These are phyloP conservation scores for Candida glaebosa DNA, from an alignment of 805 yeast genomes.

Conservation along the genomic window DNA sequence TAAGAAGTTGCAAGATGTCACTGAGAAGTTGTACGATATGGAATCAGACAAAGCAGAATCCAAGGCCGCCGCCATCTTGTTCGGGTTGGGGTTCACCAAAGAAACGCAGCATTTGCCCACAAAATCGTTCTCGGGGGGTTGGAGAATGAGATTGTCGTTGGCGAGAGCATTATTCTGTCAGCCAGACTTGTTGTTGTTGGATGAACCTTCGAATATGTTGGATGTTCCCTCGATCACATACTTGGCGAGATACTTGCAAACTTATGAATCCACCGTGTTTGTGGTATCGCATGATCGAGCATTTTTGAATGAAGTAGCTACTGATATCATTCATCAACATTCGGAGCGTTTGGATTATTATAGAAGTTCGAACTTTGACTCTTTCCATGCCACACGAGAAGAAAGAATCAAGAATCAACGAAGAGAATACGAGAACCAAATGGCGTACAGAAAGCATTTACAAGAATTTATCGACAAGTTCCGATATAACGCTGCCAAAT, in stretches of 20 bases:
- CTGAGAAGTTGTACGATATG: slow-evolving; percentile 83
- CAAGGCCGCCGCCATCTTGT: slow-evolving; percentile 89
- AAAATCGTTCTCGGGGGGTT: slow-evolving; percentile 97
- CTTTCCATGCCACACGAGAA: slow-evolving; percentile 88
- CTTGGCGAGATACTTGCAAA: slow-evolving; percentile 82
- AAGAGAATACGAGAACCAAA: slow-evolving; percentile 95
- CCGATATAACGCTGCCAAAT: slow-evolving; percentile 96
- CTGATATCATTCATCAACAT: slow-evolving; percentile 97
- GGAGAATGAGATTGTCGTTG: slow-evolving; percentile 99
- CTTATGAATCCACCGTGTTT: slow-evolving; percentile 87
- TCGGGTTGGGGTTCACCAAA: slow-evolving; percentile 88
- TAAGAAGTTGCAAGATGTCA: slow-evolving; percentile 70
- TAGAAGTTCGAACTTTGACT: slow-evolving; percentile 89
- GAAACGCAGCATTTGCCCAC: slow-evolving; percentile 83
- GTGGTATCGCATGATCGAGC: slow-evolving; percentile 98
- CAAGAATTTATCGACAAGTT: slow-evolving; percentile 94
- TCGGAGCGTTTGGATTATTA: slow-evolving; percentile 95
- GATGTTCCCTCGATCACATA: slow-evolving; percentile 98
- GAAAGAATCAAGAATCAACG: slow-evolving; percentile 88
- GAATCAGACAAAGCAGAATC: slow-evolving; percentile 98
- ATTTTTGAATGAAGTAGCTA: slow-evolving; percentile 94
- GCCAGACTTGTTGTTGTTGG: slow-evolving; percentile 88
- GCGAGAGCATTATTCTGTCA: slow-evolving; percentile 97
- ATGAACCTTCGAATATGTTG: slow-evolving; percentile 99
- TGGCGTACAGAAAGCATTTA: slow-evolving; percentile 91